These are phyloP conservation scores for Amaranthus hypochondriacus DNA, from an alignment of 148 eudicot species.

Conservation along the genomic window DNA sequence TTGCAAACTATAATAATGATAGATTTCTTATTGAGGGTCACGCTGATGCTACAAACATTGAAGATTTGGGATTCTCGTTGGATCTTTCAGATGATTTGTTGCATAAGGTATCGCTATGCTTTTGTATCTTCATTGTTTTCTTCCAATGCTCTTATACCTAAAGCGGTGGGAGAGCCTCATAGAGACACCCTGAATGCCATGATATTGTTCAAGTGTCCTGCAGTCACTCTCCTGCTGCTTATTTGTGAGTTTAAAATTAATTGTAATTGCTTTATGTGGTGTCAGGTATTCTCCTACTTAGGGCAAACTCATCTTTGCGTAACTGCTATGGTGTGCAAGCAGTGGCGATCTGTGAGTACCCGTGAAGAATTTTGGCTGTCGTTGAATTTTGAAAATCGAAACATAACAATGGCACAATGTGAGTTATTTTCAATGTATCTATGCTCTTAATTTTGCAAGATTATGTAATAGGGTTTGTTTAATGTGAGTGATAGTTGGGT, in stretches of 20 bases:
- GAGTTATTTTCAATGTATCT: constrained; percentile 29
- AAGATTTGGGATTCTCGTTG: constrained; percentile 57
- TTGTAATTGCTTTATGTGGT: constrained; percentile 5
- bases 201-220: too few relatives aligned
- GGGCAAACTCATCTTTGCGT: constrained; percentile 75
- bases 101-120: constrained; percentile 62
- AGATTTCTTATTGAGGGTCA: constrained; percentile 23
- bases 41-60: constrained; percentile 26
- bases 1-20: constrained; percentile 22
- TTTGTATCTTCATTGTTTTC: background rate
- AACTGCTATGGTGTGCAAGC: constrained; percentile 88
- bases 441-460: too few relatives aligned
- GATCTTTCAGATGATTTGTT: constrained; percentile 97
- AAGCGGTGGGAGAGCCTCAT: too few relatives aligned
- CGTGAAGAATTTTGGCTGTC: constrained; percentile 95
- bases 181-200: too few relatives aligned
- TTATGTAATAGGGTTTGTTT: too few relatives aligned
- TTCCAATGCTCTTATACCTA: background rate
- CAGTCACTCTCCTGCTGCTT: background rate
- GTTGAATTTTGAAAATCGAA: constrained; percentile 68
- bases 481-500: too few relatives aligned
- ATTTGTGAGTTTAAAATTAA: background rate
- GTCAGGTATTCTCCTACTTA: constrained; percentile 84
- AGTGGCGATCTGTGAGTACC: constrained; percentile 88
- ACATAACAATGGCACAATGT: constrained; percentile 66